Percentiles rank a stretch among this genome's conserved stretches.
Evolutionary conservation across 1,139 yeast species (phyloP).

Genomic region (Casaregolazyma suthepensis): DNA sequence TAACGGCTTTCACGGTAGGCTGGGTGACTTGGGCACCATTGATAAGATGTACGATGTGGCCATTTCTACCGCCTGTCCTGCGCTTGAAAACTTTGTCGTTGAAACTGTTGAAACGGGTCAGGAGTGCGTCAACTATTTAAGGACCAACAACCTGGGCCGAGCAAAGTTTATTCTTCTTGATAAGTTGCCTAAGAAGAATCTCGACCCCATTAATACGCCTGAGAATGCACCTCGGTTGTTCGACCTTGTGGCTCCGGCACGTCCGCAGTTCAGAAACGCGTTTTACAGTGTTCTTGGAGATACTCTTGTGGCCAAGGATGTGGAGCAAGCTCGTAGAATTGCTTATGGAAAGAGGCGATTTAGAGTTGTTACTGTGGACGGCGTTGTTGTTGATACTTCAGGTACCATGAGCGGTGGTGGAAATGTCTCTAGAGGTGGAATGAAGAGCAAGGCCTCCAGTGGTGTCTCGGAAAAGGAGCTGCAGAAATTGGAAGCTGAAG

Average conservation of each 20-base stretch:
- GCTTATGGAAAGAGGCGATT: conserved; percentile 79
- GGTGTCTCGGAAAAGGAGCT: conserved; percentile 50
- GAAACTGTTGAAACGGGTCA: conserved; percentile 93
- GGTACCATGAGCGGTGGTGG: conserved; percentile 98
- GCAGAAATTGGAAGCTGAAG: conserved; percentile 47
- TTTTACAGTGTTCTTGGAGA: conserved; percentile 82
- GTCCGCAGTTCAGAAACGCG: conserved; percentile 70
- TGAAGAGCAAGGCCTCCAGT: conserved; percentile 35
- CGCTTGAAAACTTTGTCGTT: conserved; percentile 88
- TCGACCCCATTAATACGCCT: conserved; percentile 65
- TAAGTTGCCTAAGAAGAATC: conserved; percentile 60
- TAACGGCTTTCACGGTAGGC: conserved; percentile 77
- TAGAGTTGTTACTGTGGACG: conserved; percentile 90
- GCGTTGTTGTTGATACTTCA: conserved; percentile 86
- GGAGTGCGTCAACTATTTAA: conserved; percentile 77
- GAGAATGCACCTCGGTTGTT: conserved; percentile 72
- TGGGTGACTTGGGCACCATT: conserved; percentile 86
- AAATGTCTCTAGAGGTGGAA: conserved; percentile 56
- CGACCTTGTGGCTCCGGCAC: conserved; percentile 69
- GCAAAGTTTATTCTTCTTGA: conserved; percentile 81
- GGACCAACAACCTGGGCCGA: conserved; percentile 81
- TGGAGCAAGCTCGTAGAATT: conserved; percentile 76
- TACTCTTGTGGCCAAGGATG: conserved; percentile 76
- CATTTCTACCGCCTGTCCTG: conserved; percentile 89
- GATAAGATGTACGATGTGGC: conserved; percentile 89